Percentiles rank a stretch among this genome's conserved stretches.
Evolutionary conservation across 2,329 filamentous ascomycete species (phyloP).

Genomic region (Colletotrichum agaves): DNA sequence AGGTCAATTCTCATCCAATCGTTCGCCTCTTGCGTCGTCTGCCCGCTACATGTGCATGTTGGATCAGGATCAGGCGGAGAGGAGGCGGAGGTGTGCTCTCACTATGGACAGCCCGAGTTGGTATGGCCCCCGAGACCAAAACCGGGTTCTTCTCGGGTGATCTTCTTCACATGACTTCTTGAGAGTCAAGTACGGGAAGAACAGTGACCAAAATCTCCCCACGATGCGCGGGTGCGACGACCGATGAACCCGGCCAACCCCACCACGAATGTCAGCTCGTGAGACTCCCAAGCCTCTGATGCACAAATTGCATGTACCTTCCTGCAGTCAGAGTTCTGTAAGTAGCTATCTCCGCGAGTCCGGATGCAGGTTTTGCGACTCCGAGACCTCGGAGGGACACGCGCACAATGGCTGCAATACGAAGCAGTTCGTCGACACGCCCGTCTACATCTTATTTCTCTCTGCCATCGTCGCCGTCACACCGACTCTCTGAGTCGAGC

Average conservation of each 20-base stretch:
- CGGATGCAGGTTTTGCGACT: conserved; percentile 36
- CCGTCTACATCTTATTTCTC: background rate
- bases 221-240: conserved; percentile 22
- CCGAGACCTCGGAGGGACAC: conserved; percentile 27
- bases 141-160: conserved; percentile 10
- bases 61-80: background rate
- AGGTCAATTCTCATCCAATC: conserved; percentile 34
- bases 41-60: conserved; percentile 1
- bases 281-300: conserved; percentile 35
- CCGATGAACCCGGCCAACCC: conserved; percentile 28
- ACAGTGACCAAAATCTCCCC: conserved; percentile 20
- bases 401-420: conserved; percentile 25
- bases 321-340: conserved; percentile 35
- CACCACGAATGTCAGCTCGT: conserved; percentile 32
- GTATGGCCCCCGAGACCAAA: background rate
- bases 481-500: conserved; percentile 8
- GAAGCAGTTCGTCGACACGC: conserved; percentile 6
- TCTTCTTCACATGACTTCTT: conserved; percentile 12
- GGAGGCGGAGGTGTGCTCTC: conserved; percentile 4
- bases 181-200: conserved; percentile 3
- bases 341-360: conserved; percentile 38
- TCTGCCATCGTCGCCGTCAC: conserved; percentile 6
- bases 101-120: background rate
- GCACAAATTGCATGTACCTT: conserved; percentile 32
- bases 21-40: conserved; percentile 14